Evolutionary conservation across 345 rosid species (phyloP), one percentile per base, ranked within the genome.

Genomic region (Brassica juncea): DNA sequence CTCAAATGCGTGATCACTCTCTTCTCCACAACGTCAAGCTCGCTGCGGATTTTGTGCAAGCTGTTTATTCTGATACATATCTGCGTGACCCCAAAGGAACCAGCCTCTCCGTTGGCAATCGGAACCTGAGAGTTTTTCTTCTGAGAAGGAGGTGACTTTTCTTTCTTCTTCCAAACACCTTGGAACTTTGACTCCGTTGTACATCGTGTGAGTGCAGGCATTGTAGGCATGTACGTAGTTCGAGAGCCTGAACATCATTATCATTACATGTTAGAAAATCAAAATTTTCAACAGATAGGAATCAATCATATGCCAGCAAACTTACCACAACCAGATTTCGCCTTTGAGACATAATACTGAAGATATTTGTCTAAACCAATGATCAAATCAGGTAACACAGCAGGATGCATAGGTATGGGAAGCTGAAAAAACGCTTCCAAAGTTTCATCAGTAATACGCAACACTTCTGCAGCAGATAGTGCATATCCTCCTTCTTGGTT

Each of bases 201-300:
- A 81, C 96, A 93, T 80, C 99, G 86, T 34, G 98, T 91, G 73
- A 91, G 85, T 67, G 98, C 98, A 68, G 96, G 99, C 98, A 95
- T 88, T 27, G 97, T 89, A 27, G 97, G 99, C 76, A 91, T 70
- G 68, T 85, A 95, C n/a, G 90, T 87, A 72, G 79, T 88, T 74
- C 89, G 83, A 19, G 94, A 86, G 68, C 99, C 99, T 95, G 81
- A 76, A 28, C 19, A 73, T 34, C 63, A 76, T 30, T 34, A 35
- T 54, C 69, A 85, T 69, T 81, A 28, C 2, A 55, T 81, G 42
- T 83, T 67, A 78, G 84, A 70, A 70, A 55, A 80, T 52, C 15
- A 59, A 81, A 74, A 63, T 2, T 15, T 62, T 61, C 34, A 61
- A 28, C 35, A 61, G 34, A 61, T 28, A 60, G 3, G 9, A 61